Conservation (phyloP, 2,329 filamentous ascomycete species). For the Trichoderma sp. region DNA sequence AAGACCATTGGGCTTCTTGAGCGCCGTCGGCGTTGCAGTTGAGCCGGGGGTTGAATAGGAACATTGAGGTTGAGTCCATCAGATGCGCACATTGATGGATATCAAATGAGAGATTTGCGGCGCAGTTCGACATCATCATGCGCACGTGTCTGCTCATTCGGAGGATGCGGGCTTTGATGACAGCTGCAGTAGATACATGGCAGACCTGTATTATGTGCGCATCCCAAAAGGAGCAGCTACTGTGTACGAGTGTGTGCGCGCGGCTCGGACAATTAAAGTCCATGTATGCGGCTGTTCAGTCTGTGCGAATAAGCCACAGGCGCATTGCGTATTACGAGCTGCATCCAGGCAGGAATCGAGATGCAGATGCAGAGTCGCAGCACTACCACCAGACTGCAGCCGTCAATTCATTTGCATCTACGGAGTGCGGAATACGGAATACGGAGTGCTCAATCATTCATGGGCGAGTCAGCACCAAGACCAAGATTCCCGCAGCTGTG, state of each 20-base stretch:
- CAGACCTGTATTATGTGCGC: background rate
- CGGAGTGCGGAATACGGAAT: background rate
- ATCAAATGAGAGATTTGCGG: background rate
- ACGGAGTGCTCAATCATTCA: background rate
- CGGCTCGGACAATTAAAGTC: background rate
- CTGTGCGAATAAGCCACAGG: background rate
- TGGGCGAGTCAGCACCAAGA: background rate
- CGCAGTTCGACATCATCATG: background rate
- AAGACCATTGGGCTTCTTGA: background rate
- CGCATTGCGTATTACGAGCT: background rate
- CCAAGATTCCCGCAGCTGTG: background rate
- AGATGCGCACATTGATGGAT: background rate
- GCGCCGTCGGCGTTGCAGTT: constrained; percentile 16
- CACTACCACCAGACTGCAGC: background rate
- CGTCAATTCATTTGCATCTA: background rate
- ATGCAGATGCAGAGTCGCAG: background rate
- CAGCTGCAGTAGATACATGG: background rate
- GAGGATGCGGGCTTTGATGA: background rate
- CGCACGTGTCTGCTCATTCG: background rate
- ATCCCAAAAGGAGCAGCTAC: background rate
- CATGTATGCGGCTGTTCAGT: background rate
- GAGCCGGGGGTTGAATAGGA: background rate
- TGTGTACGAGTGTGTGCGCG: background rate
- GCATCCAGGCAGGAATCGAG: background rate
- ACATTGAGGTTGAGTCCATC: background rate